Conservation (phyloP, 371 early-diverging fungal species). For the Saksenaea oblongispora region DNA sequence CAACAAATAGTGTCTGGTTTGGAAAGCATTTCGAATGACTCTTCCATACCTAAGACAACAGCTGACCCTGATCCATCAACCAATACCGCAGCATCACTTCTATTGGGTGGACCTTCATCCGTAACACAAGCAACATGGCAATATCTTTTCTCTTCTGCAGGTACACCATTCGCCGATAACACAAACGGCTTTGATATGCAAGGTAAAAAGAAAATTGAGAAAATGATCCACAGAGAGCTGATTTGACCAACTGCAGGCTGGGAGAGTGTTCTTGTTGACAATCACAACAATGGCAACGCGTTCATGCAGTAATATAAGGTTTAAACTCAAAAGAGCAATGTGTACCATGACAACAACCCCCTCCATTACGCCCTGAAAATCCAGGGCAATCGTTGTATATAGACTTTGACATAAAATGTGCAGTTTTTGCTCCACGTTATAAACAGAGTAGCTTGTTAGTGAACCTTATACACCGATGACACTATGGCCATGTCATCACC, state of each 20-base stretch:
- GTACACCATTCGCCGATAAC: constrained; percentile 15
- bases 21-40: constrained; percentile 7
- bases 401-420: background rate
- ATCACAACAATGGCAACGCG: background rate
- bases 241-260: background rate
- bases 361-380: background rate
- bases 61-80: background rate
- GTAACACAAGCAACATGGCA: constrained; percentile 20
- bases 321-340: background rate
- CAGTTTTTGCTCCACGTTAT: background rate
- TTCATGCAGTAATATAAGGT: constrained; percentile 1
- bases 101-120: background rate
- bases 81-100: constrained; percentile 7
- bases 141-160: constrained; percentile 24
- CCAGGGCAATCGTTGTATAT: background rate
- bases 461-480: no score
- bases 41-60: background rate
- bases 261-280: background rate
- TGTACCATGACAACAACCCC: background rate
- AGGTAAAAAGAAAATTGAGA: background rate
- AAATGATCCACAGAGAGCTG: background rate
- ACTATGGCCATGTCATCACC: no score
- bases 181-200: background rate
- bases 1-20: constrained; percentile 25
- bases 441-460: no score